Base-by-base conservation (phyloP, 2,329 filamentous ascomycete genomes). In the Pseudocercospora cruenta region DNA sequence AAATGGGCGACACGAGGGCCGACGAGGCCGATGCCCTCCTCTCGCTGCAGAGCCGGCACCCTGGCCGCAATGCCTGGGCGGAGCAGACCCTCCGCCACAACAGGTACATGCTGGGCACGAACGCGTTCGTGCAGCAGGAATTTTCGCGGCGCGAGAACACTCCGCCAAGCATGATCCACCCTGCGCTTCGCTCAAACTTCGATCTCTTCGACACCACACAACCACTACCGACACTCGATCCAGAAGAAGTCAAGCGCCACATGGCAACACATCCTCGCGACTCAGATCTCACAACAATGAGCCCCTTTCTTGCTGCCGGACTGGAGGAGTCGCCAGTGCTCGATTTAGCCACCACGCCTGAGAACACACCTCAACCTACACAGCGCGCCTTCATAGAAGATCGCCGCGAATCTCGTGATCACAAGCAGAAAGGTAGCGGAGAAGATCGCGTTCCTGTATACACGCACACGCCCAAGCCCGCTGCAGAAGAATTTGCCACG, bases 311-410 rank as follows among this genome's bases (percentile, higher is more conserved):
- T 62, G 67, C 69, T 45, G 64, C 67, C 9, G 63, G 67, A 12
- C 66, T 58, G 16, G 33, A 62, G 28, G 24, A 62, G n/a, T 69
- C 69, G 33, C 67, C 70, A 5, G 61, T 64, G 51, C 66, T 77
- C 10, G 69, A 76, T 43, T 71, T 77, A 8, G 62, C 45, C 66
- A 69, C 16, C 65, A 76, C 43, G 71, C 78, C 51, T 62, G 63
- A 69, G 16, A 31, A 45, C 24, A 68, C 69, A 7, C 69, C 69
- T 2, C 33, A 74, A 45, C 76, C 74, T 14, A 82, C 81, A 1
- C 69, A 70, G 10, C 77, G 81, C 62, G 80, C 72, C 14, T 71
- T 73, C 45, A 78, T 83, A 28, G 82, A 83, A 70, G 75, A 77
- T 22, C 74, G 73, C 31, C 72, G 70, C 1, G 81, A 83, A 71